A percentile compares a stretch with the other conserved stretches of the same genome.
phyloP scores from a whole-genome alignment of 2,329 filamentous ascomycete genomes.

The Fusarium foetens region DNA sequence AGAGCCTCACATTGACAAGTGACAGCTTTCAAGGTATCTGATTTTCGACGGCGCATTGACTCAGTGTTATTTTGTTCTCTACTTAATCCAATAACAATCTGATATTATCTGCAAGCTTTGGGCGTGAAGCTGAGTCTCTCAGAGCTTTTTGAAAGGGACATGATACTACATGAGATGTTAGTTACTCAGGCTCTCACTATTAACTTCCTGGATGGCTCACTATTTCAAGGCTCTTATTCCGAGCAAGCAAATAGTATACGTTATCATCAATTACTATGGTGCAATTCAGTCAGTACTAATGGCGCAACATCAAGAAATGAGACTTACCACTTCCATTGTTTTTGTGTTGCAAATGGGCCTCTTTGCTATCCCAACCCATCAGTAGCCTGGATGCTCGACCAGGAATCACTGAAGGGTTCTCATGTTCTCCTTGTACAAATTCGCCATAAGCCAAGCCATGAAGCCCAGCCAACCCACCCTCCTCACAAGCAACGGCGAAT shows the following conservation, averaged over 20 bases:
- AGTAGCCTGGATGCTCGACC: slow-evolving; percentile 49
- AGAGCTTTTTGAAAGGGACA: slow-evolving; percentile 39
- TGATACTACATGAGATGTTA: slow-evolving; percentile 43
- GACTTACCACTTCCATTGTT: slow-evolving; percentile 46
- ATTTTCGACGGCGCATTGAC: slow-evolving; percentile 43
- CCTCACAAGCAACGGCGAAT: slow-evolving; percentile 42
- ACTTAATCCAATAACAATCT: slow-evolving; percentile 29
- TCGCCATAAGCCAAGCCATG: slow-evolving; percentile 49
- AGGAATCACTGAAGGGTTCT: slow-evolving; percentile 43
- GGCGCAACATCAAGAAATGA: background rate
- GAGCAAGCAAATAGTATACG: slow-evolving; percentile 46
- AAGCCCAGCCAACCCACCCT: slow-evolving; percentile 44
- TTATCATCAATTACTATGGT: slow-evolving; percentile 50
- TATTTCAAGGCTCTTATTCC: slow-evolving; percentile 47
- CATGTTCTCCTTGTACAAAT: slow-evolving; percentile 47
- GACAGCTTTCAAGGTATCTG: slow-evolving; percentile 35
- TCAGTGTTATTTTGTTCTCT: slow-evolving; percentile 37
- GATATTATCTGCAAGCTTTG: background rate
- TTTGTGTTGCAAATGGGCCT: slow-evolving; percentile 50
- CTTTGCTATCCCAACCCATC: slow-evolving; percentile 54
- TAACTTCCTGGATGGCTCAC: slow-evolving; percentile 38
- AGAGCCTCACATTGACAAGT: slow-evolving; percentile 30
- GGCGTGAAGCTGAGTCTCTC: background rate
- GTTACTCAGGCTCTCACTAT: background rate
- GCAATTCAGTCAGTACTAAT: background rate